These are phyloP conservation scores for Wickerhamomyces queroliae DNA, from an alignment of 805 yeast species.

Conservation along the genomic window DNA sequence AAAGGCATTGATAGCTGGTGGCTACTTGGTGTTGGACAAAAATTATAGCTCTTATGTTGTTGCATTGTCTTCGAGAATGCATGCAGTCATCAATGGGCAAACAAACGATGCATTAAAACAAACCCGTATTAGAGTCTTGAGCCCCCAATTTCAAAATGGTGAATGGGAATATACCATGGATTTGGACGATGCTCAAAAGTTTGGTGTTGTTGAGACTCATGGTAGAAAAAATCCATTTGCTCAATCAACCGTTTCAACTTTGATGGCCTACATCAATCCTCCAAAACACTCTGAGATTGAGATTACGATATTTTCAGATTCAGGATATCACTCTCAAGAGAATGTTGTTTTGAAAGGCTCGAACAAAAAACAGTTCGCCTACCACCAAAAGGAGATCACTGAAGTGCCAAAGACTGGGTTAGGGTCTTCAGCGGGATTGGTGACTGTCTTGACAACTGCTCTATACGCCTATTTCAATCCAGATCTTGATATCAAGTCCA, in stretches of 20 bases:
- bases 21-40: slow-evolving; percentile 85
- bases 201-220: slow-evolving; percentile 23
- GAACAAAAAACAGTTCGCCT: slow-evolving; percentile 42
- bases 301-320: slow-evolving; percentile 74
- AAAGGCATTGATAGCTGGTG: slow-evolving; percentile 91
- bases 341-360: slow-evolving; percentile 32
- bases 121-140: slow-evolving; percentile 37
- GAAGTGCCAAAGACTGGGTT: slow-evolving; percentile 90
- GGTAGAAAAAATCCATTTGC: slow-evolving; percentile 64
- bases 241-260: slow-evolving; percentile 52
- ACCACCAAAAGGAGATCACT: slow-evolving; percentile 53
- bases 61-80: slow-evolving; percentile 88
- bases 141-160: slow-evolving; percentile 75
- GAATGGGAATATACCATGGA: slow-evolving; percentile 53
- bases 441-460: slow-evolving; percentile 71
- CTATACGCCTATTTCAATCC: slow-evolving; percentile 43
- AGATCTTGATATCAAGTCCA: slow-evolving; percentile 25
- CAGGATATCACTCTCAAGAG: slow-evolving; percentile 81
- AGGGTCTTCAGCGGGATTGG: slow-evolving; percentile 94
- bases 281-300: slow-evolving; percentile 26
- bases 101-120: slow-evolving; percentile 7
- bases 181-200: slow-evolving; percentile 9
- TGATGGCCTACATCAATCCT: slow-evolving; percentile 42
- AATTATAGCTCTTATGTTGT: slow-evolving; percentile 71
- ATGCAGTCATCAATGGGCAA: slow-evolving; percentile 45